Conservation (phyloP, 768 basidiomycete species). For the Plicaturopsis crispa region DNA sequence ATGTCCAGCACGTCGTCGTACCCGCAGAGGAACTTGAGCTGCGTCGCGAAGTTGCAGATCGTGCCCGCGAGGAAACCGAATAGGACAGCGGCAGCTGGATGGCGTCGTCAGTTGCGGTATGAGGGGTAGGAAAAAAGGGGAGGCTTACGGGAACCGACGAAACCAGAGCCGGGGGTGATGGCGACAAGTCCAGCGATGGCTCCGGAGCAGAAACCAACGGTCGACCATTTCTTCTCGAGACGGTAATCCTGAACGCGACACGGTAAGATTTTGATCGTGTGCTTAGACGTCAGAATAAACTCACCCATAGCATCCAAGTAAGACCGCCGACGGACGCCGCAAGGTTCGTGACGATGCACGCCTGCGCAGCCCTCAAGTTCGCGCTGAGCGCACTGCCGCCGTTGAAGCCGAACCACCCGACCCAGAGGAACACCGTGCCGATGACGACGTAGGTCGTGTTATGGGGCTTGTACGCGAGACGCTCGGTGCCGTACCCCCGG, state of each 20-base stretch:
- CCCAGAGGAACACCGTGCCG: constrained; percentile 61
- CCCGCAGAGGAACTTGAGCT: constrained; percentile 43
- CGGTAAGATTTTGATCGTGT: background rate
- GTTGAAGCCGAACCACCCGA: constrained; percentile 60
- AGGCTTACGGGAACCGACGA: constrained; percentile 31
- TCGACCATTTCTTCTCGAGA: constrained; percentile 54
- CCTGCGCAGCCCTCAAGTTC: constrained; percentile 50
- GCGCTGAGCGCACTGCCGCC: constrained; percentile 53
- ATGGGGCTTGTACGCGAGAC: constrained; percentile 81
- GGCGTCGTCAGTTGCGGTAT: background rate
- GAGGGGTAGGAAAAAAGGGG: background rate
- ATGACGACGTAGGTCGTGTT: constrained; percentile 60
- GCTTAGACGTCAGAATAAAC: constrained; percentile 5
- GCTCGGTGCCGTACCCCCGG: constrained; percentile 84
- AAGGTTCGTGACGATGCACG: constrained; percentile 57
- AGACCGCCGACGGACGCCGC: constrained; percentile 46
- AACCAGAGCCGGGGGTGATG: constrained; percentile 39
- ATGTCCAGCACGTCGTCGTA: constrained; percentile 51
- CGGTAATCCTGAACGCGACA: constrained; percentile 34
- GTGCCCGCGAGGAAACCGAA: constrained; percentile 45
- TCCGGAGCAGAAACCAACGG: constrained; percentile 64
- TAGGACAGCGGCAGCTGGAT: constrained; percentile 36
- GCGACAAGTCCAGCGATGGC: constrained; percentile 47
- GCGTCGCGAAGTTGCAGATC: constrained; percentile 52
- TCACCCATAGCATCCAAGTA: constrained; percentile 44